phyloP scores from a whole-genome alignment of 371 early-diverging fungal species.

The Mucor velutinosus region DNA sequence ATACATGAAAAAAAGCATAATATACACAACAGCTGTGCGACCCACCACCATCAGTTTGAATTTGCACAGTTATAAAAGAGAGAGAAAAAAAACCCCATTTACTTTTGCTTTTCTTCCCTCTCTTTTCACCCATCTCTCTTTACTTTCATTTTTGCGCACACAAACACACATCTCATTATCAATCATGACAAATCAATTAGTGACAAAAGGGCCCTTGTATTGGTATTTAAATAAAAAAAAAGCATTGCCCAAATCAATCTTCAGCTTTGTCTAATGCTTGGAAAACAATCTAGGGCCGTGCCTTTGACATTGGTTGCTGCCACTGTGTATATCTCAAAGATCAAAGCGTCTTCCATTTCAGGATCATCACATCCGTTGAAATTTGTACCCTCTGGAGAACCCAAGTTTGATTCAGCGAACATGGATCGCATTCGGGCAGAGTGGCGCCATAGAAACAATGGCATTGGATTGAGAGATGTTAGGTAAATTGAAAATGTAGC shows the following conservation, averaged over 20 bases:
- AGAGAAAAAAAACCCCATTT: neutral
- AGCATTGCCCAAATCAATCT: neutral
- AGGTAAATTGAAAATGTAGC: conserved; percentile 24
- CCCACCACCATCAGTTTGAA: neutral
- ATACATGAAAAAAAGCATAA: neutral
- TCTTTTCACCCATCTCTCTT: neutral
- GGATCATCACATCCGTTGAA: conserved; percentile 28
- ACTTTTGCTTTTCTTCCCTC: neutral
- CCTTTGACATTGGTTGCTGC: conserved; percentile 14
- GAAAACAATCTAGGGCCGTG: conserved; percentile 7
- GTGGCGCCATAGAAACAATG: conserved; percentile 43
- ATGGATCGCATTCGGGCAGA: conserved; percentile 44
- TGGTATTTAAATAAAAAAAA: conserved; percentile 4
- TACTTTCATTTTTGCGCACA: neutral
- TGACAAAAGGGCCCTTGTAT: conserved; percentile 8
- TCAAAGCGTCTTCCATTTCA: conserved; percentile 11
- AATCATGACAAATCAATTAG: conserved; percentile 12
- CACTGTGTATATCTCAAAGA: conserved; percentile 11
- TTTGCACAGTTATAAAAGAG: neutral
- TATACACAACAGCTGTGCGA: neutral
- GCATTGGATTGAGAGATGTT: conserved; percentile 47
- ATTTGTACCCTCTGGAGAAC: conserved; percentile 40
- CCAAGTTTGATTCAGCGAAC: conserved; percentile 35
- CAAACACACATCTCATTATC: neutral
- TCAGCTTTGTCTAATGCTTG: neutral